Evolutionary conservation across 306 rosid species (phyloP).

Genomic region (Cicer judaicum): DNA sequence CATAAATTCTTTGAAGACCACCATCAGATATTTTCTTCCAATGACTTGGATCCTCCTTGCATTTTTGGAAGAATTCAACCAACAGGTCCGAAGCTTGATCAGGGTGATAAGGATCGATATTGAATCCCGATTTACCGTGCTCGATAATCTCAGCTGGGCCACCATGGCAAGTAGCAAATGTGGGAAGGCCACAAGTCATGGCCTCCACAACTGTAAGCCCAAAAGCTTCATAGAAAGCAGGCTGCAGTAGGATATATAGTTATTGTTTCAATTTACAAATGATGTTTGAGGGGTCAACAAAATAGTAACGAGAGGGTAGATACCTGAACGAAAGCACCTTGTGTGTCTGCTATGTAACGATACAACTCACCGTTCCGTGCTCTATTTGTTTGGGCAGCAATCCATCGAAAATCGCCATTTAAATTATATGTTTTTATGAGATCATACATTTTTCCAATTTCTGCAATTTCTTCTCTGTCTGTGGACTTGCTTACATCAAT

Average conservation of each 20-base stretch:
- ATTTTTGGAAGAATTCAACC: constrained; percentile 69
- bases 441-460: constrained; percentile 87
- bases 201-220: constrained; percentile 98
- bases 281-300: constrained; percentile 8
- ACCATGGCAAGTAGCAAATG: constrained; percentile 90
- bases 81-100: constrained; percentile 63
- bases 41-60: constrained; percentile 70
- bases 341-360: constrained; percentile 86
- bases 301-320: constrained; percentile 5
- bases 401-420: constrained; percentile 82
- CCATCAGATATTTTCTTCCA: constrained; percentile 79
- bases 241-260: constrained; percentile 55
- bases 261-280: background rate
- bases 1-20: constrained; percentile 83
- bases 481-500: constrained; percentile 71
- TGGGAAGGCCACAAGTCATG: constrained; percentile 92
- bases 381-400: constrained; percentile 84
- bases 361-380: constrained; percentile 94
- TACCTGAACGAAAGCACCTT: constrained; percentile 93
- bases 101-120: constrained; percentile 92
- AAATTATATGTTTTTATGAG: constrained; percentile 66
- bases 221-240: constrained; percentile 95
- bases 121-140: constrained; percentile 82
- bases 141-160: constrained; percentile 98
- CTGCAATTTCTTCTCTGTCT: constrained; percentile 92